Conservation (phyloP, 768 basidiomycete species). For the Naganishia randhawae region DNA sequence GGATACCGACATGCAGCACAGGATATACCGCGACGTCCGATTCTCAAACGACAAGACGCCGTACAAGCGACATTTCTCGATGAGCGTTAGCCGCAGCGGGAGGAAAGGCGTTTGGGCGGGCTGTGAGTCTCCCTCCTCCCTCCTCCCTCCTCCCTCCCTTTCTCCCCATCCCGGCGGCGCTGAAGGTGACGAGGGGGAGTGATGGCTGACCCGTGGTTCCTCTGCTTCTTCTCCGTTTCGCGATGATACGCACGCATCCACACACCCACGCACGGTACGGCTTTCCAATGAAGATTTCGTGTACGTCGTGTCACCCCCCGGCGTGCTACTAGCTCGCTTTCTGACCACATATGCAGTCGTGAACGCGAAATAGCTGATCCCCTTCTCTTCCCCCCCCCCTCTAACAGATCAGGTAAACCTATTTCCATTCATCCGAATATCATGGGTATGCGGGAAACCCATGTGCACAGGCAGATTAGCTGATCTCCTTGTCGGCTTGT, state of each 20-base stretch:
- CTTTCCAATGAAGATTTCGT: too few relatives aligned
- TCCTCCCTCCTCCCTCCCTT: not conserved
- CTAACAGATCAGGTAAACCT: conserved; percentile 10
- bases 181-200: not conserved
- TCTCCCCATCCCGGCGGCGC: not conserved
- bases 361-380: too few relatives aligned
- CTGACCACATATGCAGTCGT: not conserved
- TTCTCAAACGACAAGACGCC: conserved; percentile 60
- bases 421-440: too few relatives aligned
- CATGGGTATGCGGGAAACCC: too few relatives aligned
- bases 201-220: not conserved
- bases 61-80: conserved; percentile 78
- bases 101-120: conserved; percentile 83
- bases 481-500: too few relatives aligned
- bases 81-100: conserved; percentile 82
- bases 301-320: too few relatives aligned
- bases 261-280: too few relatives aligned
- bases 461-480: too few relatives aligned
- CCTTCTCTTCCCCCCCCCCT: too few relatives aligned
- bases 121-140: conserved; percentile 71
- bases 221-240: too few relatives aligned
- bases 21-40: conserved; percentile 90
- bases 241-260: too few relatives aligned
- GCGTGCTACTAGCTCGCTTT: not conserved
- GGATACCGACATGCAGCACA: conserved; percentile 54